A percentile compares a stretch with the other conserved stretches of the same genome.
phyloP scores from a whole-genome alignment of 2,329 filamentous ascomycete genomes.

The Fusarium guadeloupense region DNA sequence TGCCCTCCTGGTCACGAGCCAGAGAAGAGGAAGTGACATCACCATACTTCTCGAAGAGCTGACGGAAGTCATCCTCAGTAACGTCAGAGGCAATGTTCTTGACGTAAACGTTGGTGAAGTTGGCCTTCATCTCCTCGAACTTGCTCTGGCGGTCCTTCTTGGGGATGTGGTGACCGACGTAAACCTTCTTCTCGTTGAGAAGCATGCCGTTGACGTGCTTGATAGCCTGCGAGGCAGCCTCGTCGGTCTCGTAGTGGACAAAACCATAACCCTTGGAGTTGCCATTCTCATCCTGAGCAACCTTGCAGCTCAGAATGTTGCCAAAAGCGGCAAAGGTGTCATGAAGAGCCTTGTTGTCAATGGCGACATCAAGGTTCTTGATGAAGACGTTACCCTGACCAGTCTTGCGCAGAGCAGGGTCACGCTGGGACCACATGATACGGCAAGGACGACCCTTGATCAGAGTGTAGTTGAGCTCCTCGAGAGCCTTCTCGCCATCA shows the following conservation, averaged over 20 bases:
- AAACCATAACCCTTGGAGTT: conserved; percentile 99
- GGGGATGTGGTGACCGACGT: conserved; percentile 98
- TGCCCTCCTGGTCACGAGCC: conserved; percentile 86
- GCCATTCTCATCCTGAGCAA: conserved; percentile 95
- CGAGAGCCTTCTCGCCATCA: conserved; percentile 97
- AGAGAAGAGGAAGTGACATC: conserved; percentile 96
- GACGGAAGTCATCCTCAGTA: conserved; percentile 92
- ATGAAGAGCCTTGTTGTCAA: conserved; percentile 99
- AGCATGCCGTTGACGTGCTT: conserved; percentile 99
- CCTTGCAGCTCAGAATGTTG: conserved; percentile 99
- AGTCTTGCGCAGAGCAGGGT: conserved; percentile 98
- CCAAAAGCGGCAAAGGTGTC: conserved; percentile 99
- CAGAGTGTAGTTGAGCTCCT: conserved; percentile 99
- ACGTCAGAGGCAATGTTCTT: conserved; percentile 93
- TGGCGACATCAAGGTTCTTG: conserved; percentile 98
- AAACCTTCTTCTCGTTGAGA: conserved; percentile 99
- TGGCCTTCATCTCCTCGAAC: conserved; percentile 99
- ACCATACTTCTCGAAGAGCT: conserved; percentile 90
- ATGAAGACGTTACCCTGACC: conserved; percentile 99
- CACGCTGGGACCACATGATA: conserved; percentile 99
- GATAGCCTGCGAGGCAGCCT: conserved; percentile 95
- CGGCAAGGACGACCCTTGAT: conserved; percentile 99
- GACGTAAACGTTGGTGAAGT: conserved; percentile 99
- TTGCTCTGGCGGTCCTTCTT: conserved; percentile 99
- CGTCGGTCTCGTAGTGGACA: conserved; percentile 99